phyloP scores from a whole-genome alignment of 139 green algal genomes.

The Picochlorum sp. region DNA sequence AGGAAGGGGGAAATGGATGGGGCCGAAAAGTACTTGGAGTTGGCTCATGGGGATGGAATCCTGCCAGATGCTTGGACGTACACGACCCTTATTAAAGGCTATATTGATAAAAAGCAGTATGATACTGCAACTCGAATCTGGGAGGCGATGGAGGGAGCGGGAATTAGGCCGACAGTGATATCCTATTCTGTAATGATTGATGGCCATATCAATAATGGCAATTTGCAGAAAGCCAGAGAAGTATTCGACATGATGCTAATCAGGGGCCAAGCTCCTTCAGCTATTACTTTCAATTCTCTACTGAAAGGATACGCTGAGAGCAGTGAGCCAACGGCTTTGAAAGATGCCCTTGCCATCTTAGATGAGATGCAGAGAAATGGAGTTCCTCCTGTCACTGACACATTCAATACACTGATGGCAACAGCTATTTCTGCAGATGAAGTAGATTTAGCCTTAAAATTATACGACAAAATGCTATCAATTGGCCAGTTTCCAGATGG shows the following conservation, averaged over 20 bases:
- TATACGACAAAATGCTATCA: conserved; percentile 2
- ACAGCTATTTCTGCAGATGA: conserved; percentile 15
- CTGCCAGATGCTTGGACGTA: conserved; percentile 42
- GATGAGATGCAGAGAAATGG: conserved; percentile 3
- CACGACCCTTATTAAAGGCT: conserved; percentile 29
- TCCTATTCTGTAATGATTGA: conserved; percentile 65
- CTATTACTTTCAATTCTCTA: conserved; percentile 71
- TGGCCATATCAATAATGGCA: conserved; percentile 55
- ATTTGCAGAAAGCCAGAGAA: conserved; percentile 35
- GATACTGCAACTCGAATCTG: conserved; percentile 9
- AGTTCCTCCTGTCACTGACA: conserved; percentile 1
- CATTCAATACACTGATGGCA: conserved; percentile 39
- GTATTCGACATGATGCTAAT: conserved; percentile 21
- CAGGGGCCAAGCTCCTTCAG: conserved; percentile 50
- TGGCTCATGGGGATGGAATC: conserved; percentile 26
- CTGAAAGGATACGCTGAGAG: conserved; percentile 72
- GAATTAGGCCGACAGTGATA: conserved; percentile 26
- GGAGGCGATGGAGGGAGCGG: conserved; percentile 16
- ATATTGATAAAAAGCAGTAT: conserved; percentile 20
- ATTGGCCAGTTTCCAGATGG: conserved; percentile 10
- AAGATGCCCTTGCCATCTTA: background rate
- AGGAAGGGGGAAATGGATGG: conserved; percentile 26
- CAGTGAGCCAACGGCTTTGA: background rate
- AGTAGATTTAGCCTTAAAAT: conserved; percentile 13
- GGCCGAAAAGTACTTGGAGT: conserved; percentile 18